A percentile compares a stretch with the other conserved stretches of the same genome.
Evolutionary conservation across 176 grass and related monocot species (phyloP).

Genomic region (Cenchrus purpureus): DNA sequence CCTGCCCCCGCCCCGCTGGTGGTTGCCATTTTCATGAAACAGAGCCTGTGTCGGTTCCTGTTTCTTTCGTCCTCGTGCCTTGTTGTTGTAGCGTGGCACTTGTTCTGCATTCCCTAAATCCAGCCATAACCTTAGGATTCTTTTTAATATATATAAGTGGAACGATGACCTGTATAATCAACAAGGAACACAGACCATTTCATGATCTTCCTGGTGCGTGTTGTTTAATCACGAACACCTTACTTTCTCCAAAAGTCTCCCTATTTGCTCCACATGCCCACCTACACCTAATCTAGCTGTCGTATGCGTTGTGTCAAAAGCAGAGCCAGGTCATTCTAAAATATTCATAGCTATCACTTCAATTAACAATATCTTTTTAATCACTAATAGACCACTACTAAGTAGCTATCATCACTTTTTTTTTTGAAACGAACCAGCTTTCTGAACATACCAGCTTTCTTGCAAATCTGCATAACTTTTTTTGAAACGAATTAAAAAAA

Average conservation of each 20-base stretch:
- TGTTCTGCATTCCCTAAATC: neutral
- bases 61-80: neutral
- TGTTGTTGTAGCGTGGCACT: neutral
- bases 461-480: neutral
- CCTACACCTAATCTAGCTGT: constrained; percentile 42
- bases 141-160: neutral
- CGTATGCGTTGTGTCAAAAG: constrained; percentile 15
- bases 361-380: constrained; percentile 8
- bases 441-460: neutral
- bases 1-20: neutral
- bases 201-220: constrained; percentile 26
- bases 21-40: constrained; percentile 5
- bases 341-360: constrained; percentile 33
- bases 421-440: too few relatives aligned
- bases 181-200: neutral
- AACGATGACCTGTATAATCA: neutral
- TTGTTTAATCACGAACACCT: constrained; percentile 35
- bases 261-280: constrained; percentile 36
- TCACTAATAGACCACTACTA: neutral
- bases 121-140: constrained; percentile 22
- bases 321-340: constrained; percentile 44
- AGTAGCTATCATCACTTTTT: neutral
- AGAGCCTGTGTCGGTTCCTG: neutral
- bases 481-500: too few relatives aligned
- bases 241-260: constrained; percentile 39